Base-by-base conservation (phyloP, 2,329 filamentous ascomycete genomes). In the Fusarium beomiforme region DNA sequence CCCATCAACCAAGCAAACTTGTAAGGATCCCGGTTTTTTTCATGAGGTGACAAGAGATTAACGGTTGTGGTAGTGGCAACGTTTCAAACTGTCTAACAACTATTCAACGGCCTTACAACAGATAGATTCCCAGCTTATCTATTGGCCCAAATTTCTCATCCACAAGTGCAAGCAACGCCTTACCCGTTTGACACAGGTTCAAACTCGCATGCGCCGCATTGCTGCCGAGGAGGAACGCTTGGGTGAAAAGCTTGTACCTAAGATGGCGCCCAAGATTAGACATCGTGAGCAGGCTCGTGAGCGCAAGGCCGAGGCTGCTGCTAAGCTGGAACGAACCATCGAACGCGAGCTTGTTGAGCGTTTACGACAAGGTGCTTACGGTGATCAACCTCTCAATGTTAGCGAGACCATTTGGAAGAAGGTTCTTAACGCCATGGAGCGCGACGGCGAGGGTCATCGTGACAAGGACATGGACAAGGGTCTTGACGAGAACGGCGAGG, bases 111-210 rank as follows among this genome's bases (percentile, higher is more conserved):
- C 96, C 2, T 88, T 17, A 51, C 34, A 13, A 51, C 39, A 37
- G 47, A 51, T 17, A 51, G 33, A 51, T n/a, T n/a, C n/a, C n/a
- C n/a, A 51, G 33, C 47, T 97, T 73, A 92, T 94, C 78, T 98
- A 97, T 87, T 98, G 94, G 87, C 95, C 95, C 59, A 97, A 97
- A 81, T 98, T 97, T 79, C 84, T 97, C 71, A 85, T 94, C 36
- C 94, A 97, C 85, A 97, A 97, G 84, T 96, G 94, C 86, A 99
- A 99, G 86, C 96, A 98, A 84, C 91, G 96, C 66, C 88, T 98
- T 46, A 98, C 96, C 13, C 87, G 96, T 51, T 81, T 99, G 77
- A 97, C 94, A 55, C 96, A 98, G 85, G 95, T 99, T 50, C 91
- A 92, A 62, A 96, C 97, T 72, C 86, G 89, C 73, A 90, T 89